phyloP scores from a whole-genome alignment of 768 basidiomycete species.

The Flagelloscypha sp. region DNA sequence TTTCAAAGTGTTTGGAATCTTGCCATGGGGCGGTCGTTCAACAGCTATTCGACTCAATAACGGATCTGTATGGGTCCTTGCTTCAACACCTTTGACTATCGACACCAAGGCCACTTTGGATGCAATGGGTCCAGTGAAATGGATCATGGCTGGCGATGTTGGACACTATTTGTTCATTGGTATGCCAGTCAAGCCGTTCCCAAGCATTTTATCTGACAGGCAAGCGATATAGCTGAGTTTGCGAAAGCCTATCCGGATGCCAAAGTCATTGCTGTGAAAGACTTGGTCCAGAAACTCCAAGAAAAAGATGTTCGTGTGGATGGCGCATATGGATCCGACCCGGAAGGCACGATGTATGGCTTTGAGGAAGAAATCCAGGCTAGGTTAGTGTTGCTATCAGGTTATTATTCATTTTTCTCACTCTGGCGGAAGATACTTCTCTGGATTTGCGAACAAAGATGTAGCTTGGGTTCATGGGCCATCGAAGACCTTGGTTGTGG shows the following conservation, averaged over 20 bases:
- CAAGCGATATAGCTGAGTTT: slow-evolving; percentile 30
- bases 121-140: slow-evolving; percentile 62
- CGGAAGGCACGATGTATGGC: slow-evolving; percentile 58
- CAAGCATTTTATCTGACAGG: slow-evolving; percentile 10
- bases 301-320: slow-evolving; percentile 49
- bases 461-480: slow-evolving; percentile 72
- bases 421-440: slow-evolving; percentile 57
- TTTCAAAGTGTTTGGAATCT: slow-evolving; percentile 54
- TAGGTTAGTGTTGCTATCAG: too few relatives aligned
- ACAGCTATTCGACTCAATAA: slow-evolving; percentile 67
- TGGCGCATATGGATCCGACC: slow-evolving; percentile 62
- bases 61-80: slow-evolving; percentile 75
- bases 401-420: not conserved
- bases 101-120: slow-evolving; percentile 58
- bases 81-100: slow-evolving; percentile 62
- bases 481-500: slow-evolving; percentile 67
- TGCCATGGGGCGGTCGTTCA: slow-evolving; percentile 77
- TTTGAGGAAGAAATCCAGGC: slow-evolving; percentile 81
- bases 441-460: slow-evolving; percentile 68
- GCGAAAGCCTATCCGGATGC: slow-evolving; percentile 65
- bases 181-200: too few relatives aligned
- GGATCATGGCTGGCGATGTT: slow-evolving; percentile 48
- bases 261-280: slow-evolving; percentile 62
- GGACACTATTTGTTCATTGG: slow-evolving; percentile 56
- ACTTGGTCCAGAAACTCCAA: slow-evolving; percentile 41